These are phyloP conservation scores for Lipomyces starkeyi DNA, from an alignment of 805 yeast species.

Conservation along the genomic window DNA sequence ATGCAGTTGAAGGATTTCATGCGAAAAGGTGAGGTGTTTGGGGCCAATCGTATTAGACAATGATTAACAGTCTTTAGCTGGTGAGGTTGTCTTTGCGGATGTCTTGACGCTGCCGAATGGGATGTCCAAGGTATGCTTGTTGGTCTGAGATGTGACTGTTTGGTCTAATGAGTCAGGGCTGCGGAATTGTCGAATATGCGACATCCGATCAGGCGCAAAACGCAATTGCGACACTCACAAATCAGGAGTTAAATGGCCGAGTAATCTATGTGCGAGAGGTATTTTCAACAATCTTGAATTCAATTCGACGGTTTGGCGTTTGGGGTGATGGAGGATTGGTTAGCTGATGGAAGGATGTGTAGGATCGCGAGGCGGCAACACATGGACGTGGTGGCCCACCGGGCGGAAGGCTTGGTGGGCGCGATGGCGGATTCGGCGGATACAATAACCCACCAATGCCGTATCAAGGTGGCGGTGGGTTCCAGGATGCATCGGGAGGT, in stretches of 20 bases:
- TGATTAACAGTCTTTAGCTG: slow-evolving; percentile 47
- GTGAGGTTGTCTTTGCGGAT: slow-evolving; percentile 79
- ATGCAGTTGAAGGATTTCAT: slow-evolving; percentile 49
- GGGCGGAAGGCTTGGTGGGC: slow-evolving; percentile 34
- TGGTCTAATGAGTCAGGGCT: slow-evolving; percentile 22
- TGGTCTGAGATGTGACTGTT: not conserved
- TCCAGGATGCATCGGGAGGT: slow-evolving; percentile 16
- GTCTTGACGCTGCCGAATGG: slow-evolving; percentile 78
- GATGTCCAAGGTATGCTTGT: slow-evolving; percentile 71
- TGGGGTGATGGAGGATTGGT: not conserved
- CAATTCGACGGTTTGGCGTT: not conserved
- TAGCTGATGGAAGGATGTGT: slow-evolving; percentile 10
- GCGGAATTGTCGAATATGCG: slow-evolving; percentile 74
- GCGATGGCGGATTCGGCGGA: slow-evolving; percentile 27
- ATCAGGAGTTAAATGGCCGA: slow-evolving; percentile 70
- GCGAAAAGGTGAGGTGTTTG: slow-evolving; percentile 41
- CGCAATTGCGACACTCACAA: slow-evolving; percentile 75
- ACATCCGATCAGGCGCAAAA: slow-evolving; percentile 65
- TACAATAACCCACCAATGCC: slow-evolving; percentile 4
- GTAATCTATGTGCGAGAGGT: slow-evolving; percentile 86
- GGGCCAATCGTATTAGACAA: not conserved
- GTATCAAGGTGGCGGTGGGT: slow-evolving; percentile 6
- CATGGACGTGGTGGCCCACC: slow-evolving; percentile 39
- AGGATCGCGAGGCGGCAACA: slow-evolving; percentile 60
- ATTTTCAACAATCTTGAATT: slow-evolving; percentile 6